Conservation (phyloP, 306 rosid genomes). For the Fagus crenata region DNA sequence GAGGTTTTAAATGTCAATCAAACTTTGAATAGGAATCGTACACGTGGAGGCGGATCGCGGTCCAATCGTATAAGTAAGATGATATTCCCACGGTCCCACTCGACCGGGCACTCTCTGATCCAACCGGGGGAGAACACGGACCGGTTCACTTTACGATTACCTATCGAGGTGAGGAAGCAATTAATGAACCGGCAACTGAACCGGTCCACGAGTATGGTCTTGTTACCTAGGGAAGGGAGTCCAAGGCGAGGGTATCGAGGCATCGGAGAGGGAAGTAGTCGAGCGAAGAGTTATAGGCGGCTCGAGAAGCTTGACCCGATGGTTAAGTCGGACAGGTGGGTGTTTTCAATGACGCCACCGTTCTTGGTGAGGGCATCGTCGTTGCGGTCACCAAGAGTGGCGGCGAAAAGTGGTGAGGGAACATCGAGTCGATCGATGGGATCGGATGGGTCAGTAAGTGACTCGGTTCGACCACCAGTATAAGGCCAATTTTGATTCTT, state of each 20-base stretch:
- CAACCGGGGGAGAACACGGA: constrained; percentile 76
- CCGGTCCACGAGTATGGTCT: constrained; percentile 65
- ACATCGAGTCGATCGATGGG: constrained; percentile 28
- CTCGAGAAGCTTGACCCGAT: constrained; percentile 44
- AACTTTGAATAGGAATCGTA: constrained; percentile 56
- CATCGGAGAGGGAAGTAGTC: constrained; percentile 55
- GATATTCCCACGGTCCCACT: constrained; percentile 67
- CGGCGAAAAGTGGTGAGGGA: constrained; percentile 36
- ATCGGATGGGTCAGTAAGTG: constrained; percentile 29
- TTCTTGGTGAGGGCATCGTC: constrained; percentile 63
- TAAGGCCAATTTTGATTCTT: constrained; percentile 7
- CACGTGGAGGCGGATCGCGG: constrained; percentile 3
- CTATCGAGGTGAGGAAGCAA: constrained; percentile 65
- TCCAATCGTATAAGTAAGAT: not conserved
- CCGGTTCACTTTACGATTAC: constrained; percentile 77
- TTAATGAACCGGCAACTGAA: constrained; percentile 53
- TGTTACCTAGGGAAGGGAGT: constrained; percentile 55
- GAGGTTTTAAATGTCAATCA: constrained; percentile 20
- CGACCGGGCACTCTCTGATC: constrained; percentile 80
- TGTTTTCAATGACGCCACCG: constrained; percentile 54
- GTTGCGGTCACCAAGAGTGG: constrained; percentile 50
- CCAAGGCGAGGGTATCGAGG: constrained; percentile 56
- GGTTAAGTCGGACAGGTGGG: constrained; percentile 75
- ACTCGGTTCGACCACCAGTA: constrained; percentile 46
- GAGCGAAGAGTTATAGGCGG: constrained; percentile 45